A percentile compares a stretch with the other conserved stretches of the same genome.
These are phyloP conservation scores for Fusarium albidum DNA, from an alignment of 2,329 filamentous ascomycete genomes.

Conservation along the genomic window DNA sequence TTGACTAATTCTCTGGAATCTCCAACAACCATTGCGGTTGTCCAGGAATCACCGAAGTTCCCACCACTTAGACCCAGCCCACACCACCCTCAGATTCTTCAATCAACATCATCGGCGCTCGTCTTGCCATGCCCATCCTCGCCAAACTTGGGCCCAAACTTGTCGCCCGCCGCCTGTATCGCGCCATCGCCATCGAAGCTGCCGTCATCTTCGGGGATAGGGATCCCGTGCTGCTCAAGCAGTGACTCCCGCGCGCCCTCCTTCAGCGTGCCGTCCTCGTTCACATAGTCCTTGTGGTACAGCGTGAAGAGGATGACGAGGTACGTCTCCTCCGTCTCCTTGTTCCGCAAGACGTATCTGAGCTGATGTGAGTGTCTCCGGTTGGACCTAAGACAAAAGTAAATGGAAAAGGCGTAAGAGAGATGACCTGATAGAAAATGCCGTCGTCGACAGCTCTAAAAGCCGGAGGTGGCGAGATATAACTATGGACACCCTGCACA, in stretches of 20 bases:
- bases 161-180: slow-evolving; percentile 50
- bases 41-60: too few species aligned
- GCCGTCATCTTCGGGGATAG: slow-evolving; percentile 26
- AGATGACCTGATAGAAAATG: slow-evolving; percentile 31
- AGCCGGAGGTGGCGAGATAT: slow-evolving; percentile 5
- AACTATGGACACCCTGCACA: slow-evolving; percentile 8
- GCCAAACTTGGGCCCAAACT: slow-evolving; percentile 42
- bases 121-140: slow-evolving; percentile 37
- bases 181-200: slow-evolving; percentile 46
- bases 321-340: slow-evolving; percentile 75
- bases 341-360: slow-evolving; percentile 92
- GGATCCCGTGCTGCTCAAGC: slow-evolving; percentile 13
- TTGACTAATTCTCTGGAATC: too few species aligned
- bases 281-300: slow-evolving; percentile 71
- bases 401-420: slow-evolving; percentile 33
- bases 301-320: slow-evolving; percentile 85
- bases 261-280: slow-evolving; percentile 66
- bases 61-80: not conserved
- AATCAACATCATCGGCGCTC: slow-evolving; percentile 56
- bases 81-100: not conserved
- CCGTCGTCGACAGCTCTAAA: not conserved
- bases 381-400: slow-evolving; percentile 38
- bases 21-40: too few species aligned
- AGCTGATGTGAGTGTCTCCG: slow-evolving; percentile 78
- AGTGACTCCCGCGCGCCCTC: slow-evolving; percentile 44